phyloP scores from a whole-genome alignment of 176 grass and related monocot species.

The Oryza officinalis region DNA sequence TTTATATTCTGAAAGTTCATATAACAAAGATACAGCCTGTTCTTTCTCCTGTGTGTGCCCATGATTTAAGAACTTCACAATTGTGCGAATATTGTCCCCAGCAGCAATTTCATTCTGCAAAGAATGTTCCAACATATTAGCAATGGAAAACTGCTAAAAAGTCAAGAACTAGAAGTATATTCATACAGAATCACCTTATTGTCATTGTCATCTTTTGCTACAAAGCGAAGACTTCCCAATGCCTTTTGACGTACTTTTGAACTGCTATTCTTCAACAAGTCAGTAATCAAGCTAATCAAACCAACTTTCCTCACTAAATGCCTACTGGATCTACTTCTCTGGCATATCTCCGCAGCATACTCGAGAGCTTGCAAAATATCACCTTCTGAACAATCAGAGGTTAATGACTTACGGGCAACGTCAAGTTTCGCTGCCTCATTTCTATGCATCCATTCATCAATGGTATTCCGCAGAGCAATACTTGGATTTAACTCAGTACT shows the following conservation, averaged over 20 bases:
- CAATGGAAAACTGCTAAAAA: constrained; percentile 12
- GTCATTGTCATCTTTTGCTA: constrained; percentile 78
- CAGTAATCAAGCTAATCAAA: constrained; percentile 67
- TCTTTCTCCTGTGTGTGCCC: constrained; percentile 72
- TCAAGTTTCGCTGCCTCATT: constrained; percentile 84
- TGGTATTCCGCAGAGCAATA: constrained; percentile 81
- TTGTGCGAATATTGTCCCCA: constrained; percentile 85
- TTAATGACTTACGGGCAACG: constrained; percentile 53
- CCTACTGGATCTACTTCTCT: constrained; percentile 61
- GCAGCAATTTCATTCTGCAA: constrained; percentile 71
- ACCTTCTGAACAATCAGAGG: constrained; percentile 57
- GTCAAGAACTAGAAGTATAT: constrained; percentile 1
- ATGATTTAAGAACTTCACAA: constrained; percentile 93
- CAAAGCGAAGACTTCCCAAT: constrained; percentile 64
- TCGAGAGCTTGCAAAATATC: constrained; percentile 75
- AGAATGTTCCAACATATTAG: constrained; percentile 35
- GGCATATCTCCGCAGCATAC: constrained; percentile 66
- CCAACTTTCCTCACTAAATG: constrained; percentile 59
- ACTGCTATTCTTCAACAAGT: constrained; percentile 75
- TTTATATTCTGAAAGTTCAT: constrained; percentile 80
- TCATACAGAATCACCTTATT: constrained; percentile 67
- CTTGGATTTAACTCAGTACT: constrained; percentile 81
- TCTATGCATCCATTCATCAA: constrained; percentile 90
- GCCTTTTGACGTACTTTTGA: constrained; percentile 63
- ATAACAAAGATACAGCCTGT: constrained; percentile 76